phyloP scores from a whole-genome alignment of 202 grass and related monocot genomes.

The Dendrocalamus latiflorus region DNA sequence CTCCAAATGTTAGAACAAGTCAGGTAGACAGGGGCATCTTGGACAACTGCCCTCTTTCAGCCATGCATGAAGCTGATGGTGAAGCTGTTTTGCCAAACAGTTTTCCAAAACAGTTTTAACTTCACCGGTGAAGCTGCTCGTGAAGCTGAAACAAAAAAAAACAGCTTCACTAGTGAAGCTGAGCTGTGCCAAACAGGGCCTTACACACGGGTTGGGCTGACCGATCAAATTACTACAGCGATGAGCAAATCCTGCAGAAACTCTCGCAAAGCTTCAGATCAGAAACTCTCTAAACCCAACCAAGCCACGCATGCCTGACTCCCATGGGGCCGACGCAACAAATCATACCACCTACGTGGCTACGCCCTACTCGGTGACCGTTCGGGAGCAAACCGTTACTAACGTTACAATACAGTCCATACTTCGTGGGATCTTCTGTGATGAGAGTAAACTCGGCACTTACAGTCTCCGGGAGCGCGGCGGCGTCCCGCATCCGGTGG shows the following conservation, averaged over 20 bases:
- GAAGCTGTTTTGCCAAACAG: no score
- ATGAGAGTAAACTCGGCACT: neutral
- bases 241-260: neutral
- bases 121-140: no score
- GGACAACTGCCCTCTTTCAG: no score
- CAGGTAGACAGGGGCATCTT: no score
- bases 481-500: constrained; percentile 54
- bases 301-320: neutral
- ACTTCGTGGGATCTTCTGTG: neutral
- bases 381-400: constrained; percentile 3
- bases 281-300: neutral
- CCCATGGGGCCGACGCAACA: constrained; percentile 1
- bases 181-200: no score
- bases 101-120: no score
- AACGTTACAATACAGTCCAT: neutral
- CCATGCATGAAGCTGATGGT: no score
- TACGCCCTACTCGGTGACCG: neutral
- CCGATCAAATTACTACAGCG: neutral
- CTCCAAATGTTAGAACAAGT: no score
- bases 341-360: constrained; percentile 22
- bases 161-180: no score
- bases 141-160: no score
- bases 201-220: no score
- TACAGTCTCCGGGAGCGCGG: constrained; percentile 67
- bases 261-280: no score